Evolutionary conservation across 192 early-diverging fungal species (phyloP).

Genomic region (Gigaspora rosea): DNA sequence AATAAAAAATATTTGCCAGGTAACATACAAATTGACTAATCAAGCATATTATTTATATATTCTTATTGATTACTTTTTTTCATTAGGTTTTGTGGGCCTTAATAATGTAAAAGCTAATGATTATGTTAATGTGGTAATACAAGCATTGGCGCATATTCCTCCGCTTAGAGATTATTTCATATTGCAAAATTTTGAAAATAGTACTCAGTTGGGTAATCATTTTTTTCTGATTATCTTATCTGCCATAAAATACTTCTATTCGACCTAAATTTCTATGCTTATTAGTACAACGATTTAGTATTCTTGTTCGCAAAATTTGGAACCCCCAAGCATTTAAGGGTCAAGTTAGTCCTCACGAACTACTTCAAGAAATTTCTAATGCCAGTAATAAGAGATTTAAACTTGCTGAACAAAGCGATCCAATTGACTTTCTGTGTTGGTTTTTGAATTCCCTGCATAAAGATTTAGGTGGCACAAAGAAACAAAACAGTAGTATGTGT

Average conservation of each 20-base stretch:
- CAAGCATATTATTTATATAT: not conserved
- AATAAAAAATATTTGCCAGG: conserved; percentile 85
- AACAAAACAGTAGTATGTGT: conserved; percentile 63
- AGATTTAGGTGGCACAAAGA: conserved; percentile 81
- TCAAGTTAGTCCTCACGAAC: conserved; percentile 94
- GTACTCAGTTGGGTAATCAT: conserved; percentile 51
- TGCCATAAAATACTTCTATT: not conserved
- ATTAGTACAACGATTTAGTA: conserved; percentile 72
- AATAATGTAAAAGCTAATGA: conserved; percentile 96
- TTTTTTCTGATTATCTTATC: not conserved
- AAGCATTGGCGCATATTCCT: conserved; percentile 82
- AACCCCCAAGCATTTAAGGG: conserved; percentile 89
- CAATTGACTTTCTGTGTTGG: conserved; percentile 89
- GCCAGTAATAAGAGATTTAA: conserved; percentile 79
- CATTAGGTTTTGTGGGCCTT: conserved; percentile 82
- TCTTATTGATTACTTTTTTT: not conserved
- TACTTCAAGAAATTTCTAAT: conserved; percentile 89
- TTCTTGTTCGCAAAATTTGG: conserved; percentile 89
- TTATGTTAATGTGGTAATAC: conserved; percentile 91
- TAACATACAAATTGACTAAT: conserved; percentile 31
- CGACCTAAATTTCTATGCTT: not conserved
- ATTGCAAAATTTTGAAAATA: conserved; percentile 53
- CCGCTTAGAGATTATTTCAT: conserved; percentile 86
- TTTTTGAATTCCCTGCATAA: conserved; percentile 87
- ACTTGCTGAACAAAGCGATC: conserved; percentile 78